Conservation (phyloP, 495 filamentous ascomycete genomes). For the Sphaerosporella brunnea region DNA sequence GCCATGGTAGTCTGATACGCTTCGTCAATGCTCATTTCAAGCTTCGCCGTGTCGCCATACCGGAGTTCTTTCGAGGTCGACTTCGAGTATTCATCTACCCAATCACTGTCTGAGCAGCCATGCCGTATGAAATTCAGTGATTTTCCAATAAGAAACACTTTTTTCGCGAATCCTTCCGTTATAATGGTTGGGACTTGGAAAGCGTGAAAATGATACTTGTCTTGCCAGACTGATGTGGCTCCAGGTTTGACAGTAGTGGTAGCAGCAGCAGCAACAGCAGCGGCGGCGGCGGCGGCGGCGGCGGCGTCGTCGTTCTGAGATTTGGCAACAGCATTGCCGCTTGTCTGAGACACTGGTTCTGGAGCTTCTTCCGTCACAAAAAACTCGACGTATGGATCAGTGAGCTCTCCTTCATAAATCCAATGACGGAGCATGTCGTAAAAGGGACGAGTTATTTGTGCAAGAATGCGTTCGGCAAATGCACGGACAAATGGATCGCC, state of each 20-base stretch:
- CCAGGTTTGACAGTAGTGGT: conserved; percentile 38
- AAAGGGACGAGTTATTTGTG: conserved; percentile 86
- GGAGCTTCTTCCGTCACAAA: conserved; percentile 53
- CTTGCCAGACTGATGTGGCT: conserved; percentile 88
- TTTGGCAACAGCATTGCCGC: conserved; percentile 29
- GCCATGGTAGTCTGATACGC: conserved; percentile 97
- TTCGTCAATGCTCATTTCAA: conserved; percentile 86
- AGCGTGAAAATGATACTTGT: conserved; percentile 79
- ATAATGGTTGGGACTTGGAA: conserved; percentile 85
- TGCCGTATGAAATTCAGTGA: conserved; percentile 96
- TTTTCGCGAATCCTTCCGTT: conserved; percentile 77
- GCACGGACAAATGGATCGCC: conserved; percentile 87
- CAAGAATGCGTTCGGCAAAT: conserved; percentile 82
- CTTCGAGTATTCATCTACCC: conserved; percentile 95
- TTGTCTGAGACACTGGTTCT: not conserved
- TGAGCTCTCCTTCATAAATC: conserved; percentile 97
- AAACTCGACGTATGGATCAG: conserved; percentile 89
- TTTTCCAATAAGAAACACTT: conserved; percentile 93
- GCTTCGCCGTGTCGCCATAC: conserved; percentile 83
- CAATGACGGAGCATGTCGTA: conserved; percentile 91
- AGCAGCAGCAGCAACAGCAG: conserved; percentile 11
- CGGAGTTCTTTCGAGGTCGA: conserved; percentile 75
- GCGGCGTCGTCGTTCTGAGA: conserved; percentile 31
- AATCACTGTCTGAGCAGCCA: conserved; percentile 78
- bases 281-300: conserved; percentile 15